Evolutionary conservation across 495 filamentous ascomycete genomes (phyloP).

Genomic region (Aspergillus diversus): DNA sequence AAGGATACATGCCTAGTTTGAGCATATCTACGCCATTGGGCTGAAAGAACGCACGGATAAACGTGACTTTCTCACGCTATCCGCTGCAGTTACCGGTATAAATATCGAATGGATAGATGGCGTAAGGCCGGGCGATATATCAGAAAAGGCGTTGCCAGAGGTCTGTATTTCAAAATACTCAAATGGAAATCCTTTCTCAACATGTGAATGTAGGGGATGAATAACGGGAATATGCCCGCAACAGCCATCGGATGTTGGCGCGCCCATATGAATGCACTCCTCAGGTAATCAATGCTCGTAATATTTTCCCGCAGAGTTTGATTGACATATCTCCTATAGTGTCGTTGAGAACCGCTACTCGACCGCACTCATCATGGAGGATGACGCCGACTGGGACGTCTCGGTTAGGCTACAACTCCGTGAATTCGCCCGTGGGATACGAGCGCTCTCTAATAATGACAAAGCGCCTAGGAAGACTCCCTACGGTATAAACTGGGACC

Average conservation of each 20-base stretch:
- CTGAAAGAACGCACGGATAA: slow-evolving; percentile 63
- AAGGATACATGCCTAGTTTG: slow-evolving; percentile 23
- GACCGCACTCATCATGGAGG: slow-evolving; percentile 59
- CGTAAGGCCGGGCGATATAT: slow-evolving; percentile 27
- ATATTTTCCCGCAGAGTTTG: not conserved
- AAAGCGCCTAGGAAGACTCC: slow-evolving; percentile 42
- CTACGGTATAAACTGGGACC: slow-evolving; percentile 62
- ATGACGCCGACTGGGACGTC: slow-evolving; percentile 63
- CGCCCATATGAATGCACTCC: slow-evolving; percentile 42
- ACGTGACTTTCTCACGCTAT: slow-evolving; percentile 60
- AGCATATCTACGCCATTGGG: slow-evolving; percentile 61
- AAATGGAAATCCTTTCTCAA: not conserved
- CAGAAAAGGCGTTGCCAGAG: slow-evolving; percentile 31
- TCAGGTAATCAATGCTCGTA: slow-evolving; percentile 24
- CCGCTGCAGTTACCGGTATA: slow-evolving; percentile 55
- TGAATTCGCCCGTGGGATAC: slow-evolving; percentile 45
- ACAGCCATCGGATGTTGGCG: slow-evolving; percentile 39
- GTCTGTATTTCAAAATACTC: slow-evolving; percentile 6
- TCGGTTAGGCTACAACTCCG: slow-evolving; percentile 52
- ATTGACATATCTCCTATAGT: slow-evolving; percentile 14
- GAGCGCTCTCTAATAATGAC: slow-evolving; percentile 30
- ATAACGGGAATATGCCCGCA: slow-evolving; percentile 12
- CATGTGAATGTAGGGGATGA: slow-evolving; percentile 4
- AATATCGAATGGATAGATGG: slow-evolving; percentile 60
- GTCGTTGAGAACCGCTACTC: slow-evolving; percentile 48